These are phyloP conservation scores for Suillus subalutaceus DNA, from an alignment of 768 basidiomycete species.

Conservation along the genomic window DNA sequence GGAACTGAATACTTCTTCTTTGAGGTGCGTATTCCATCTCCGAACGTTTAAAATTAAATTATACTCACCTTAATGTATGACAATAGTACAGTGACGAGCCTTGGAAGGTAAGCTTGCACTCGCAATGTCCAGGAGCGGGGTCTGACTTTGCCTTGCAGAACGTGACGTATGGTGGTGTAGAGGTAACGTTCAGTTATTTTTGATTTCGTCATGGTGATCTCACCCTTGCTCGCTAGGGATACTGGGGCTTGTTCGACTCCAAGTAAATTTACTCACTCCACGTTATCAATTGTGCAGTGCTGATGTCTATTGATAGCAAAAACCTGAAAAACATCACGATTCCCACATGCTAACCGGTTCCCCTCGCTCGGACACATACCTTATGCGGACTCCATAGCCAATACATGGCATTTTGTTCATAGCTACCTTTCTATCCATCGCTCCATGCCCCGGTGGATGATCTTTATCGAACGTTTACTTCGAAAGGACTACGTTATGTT, in stretches of 20 bases:
- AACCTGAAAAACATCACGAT: slow-evolving; percentile 74
- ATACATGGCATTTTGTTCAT: neutral
- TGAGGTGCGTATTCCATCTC: slow-evolving; percentile 46
- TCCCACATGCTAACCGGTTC: slow-evolving; percentile 48
- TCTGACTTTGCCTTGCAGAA: slow-evolving; percentile 40
- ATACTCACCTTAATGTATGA: neutral
- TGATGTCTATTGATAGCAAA: slow-evolving; percentile 48
- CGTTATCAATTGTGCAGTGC: slow-evolving; percentile 1
- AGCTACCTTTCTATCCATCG: neutral
- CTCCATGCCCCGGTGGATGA: neutral
- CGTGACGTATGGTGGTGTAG: slow-evolving; percentile 77
- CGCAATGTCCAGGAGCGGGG: slow-evolving; percentile 3
- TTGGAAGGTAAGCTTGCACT: slow-evolving; percentile 64
- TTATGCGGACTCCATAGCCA: neutral
- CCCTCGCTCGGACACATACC: neutral
- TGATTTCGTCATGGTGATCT: slow-evolving; percentile 5
- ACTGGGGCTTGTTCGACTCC: slow-evolving; percentile 69
- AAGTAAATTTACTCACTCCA: slow-evolving; percentile 41
- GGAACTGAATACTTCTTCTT: slow-evolving; percentile 89
- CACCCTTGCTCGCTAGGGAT: slow-evolving; percentile 36
- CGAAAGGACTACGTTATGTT: neutral
- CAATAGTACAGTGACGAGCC: slow-evolving; percentile 70
- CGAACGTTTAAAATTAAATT: neutral
- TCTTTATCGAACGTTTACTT: neutral
- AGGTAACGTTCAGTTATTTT: slow-evolving; percentile 36